A percentile compares a stretch with the other conserved stretches of the same genome.
Evolutionary conservation across 2,329 filamentous ascomycete genomes (phyloP).

Genomic region (Pseudopyrenochaeta lycopersici): DNA sequence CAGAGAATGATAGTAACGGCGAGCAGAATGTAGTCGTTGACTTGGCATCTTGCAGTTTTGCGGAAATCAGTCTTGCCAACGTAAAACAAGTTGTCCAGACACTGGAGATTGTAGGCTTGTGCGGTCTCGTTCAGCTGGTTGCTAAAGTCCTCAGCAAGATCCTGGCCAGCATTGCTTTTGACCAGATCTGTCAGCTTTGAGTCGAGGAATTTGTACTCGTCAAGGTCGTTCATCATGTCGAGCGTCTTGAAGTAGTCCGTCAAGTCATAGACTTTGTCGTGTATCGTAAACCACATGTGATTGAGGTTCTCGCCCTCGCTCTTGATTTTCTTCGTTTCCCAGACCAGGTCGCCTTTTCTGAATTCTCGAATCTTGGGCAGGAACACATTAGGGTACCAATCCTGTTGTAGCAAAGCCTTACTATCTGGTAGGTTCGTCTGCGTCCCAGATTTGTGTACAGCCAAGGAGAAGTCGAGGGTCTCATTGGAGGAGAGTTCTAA

Average conservation of each 20-base stretch:
- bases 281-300: slow-evolving; percentile 82
- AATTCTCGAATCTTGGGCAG: slow-evolving; percentile 82
- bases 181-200: slow-evolving; percentile 72
- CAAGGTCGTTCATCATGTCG: slow-evolving; percentile 64
- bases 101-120: slow-evolving; percentile 77
- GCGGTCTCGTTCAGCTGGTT: slow-evolving; percentile 59
- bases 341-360: slow-evolving; percentile 88
- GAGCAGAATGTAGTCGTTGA: slow-evolving; percentile 90
- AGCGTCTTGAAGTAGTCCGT: slow-evolving; percentile 90
- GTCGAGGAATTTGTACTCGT: slow-evolving; percentile 77
- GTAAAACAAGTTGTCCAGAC: slow-evolving; percentile 85
- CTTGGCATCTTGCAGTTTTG: slow-evolving; percentile 75
- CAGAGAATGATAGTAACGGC: slow-evolving; percentile 87
- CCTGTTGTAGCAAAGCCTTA: slow-evolving; percentile 65
- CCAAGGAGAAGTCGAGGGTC: slow-evolving; percentile 65
- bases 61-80: slow-evolving; percentile 88
- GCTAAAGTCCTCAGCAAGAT: slow-evolving; percentile 76
- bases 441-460: slow-evolving; percentile 75
- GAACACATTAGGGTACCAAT: slow-evolving; percentile 83
- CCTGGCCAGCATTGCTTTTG: slow-evolving; percentile 77
- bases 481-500: slow-evolving; percentile 70
- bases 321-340: slow-evolving; percentile 66
- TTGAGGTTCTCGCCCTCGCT: slow-evolving; percentile 71
- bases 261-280: slow-evolving; percentile 83
- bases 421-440: slow-evolving; percentile 62